phyloP scores from a whole-genome alignment of 2,329 filamentous ascomycete species.

The Pyricularia sp. region DNA sequence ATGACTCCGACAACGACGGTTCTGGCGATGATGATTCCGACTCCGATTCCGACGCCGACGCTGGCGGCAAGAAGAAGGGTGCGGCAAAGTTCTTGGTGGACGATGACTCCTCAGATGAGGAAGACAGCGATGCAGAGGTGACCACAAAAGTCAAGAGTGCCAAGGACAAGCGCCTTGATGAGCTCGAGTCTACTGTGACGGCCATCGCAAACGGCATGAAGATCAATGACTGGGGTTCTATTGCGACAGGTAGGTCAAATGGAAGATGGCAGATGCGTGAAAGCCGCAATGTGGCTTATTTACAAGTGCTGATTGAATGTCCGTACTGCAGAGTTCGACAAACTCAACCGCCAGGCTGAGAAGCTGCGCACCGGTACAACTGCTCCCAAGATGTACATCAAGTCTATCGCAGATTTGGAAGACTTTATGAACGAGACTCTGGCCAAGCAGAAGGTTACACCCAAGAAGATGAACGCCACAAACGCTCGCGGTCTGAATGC shows the following conservation, averaged over 20 bases:
- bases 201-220: slow-evolving; percentile 94
- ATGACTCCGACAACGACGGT: slow-evolving; percentile 31
- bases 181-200: slow-evolving; percentile 82
- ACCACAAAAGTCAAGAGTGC: slow-evolving; percentile 89
- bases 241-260: slow-evolving; percentile 65
- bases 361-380: slow-evolving; percentile 66
- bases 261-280: too few relatives aligned
- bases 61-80: slow-evolving; percentile 57
- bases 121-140: slow-evolving; percentile 77
- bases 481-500: slow-evolving; percentile 91
- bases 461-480: slow-evolving; percentile 98
- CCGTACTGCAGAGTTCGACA: slow-evolving; percentile 68
- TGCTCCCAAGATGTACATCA: slow-evolving; percentile 85
- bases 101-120: slow-evolving; percentile 57
- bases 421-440: slow-evolving; percentile 90
- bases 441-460: slow-evolving; percentile 88
- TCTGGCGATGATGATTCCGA: slow-evolving; percentile 43
- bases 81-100: slow-evolving; percentile 77
- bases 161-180: slow-evolving; percentile 94
- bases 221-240: slow-evolving; percentile 95
- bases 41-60: slow-evolving; percentile 51
- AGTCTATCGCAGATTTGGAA: slow-evolving; percentile 87
- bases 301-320: slow-evolving; percentile 8
- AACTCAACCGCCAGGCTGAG: slow-evolving; percentile 76
- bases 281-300: not conserved